Conservation (phyloP, 1,284 basidiomycete species). For the Malassezia arunalokei region DNA sequence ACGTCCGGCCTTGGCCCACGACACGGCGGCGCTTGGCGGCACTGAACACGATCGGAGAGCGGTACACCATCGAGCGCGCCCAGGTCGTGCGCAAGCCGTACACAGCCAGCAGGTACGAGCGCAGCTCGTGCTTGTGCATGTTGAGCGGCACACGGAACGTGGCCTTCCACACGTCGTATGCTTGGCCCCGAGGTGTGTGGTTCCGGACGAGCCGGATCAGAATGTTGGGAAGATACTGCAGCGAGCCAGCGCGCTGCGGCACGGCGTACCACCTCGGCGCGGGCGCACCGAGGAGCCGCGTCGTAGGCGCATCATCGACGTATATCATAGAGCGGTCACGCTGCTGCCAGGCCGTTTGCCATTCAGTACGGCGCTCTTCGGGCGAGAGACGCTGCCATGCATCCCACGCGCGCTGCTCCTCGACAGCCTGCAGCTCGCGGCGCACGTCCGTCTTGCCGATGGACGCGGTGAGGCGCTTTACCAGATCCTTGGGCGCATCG, state of each 20-base stretch:
- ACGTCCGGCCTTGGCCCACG: conserved; percentile 23
- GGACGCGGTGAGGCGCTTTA: conserved; percentile 11
- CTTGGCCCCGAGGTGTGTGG: conserved; percentile 60
- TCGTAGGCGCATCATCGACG: conserved; percentile 34
- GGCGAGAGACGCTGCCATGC: conserved; percentile 27
- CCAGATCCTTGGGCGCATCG: not conserved
- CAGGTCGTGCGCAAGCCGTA: conserved; percentile 73
- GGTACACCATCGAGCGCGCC: conserved; percentile 79
- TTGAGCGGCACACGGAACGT: conserved; percentile 74
- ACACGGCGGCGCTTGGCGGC: conserved; percentile 51
- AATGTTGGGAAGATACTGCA: conserved; percentile 78
- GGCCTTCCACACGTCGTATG: conserved; percentile 86
- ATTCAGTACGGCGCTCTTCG: conserved; percentile 23
- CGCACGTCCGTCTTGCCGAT: conserved; percentile 17
- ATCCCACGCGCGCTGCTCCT: conserved; percentile 29
- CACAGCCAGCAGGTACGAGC: conserved; percentile 67
- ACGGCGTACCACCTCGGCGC: conserved; percentile 33
- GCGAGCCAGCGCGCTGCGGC: conserved; percentile 53
- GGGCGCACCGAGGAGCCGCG: conserved; percentile 18
- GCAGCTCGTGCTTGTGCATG: conserved; percentile 80
- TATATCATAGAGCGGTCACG: conserved; percentile 39
- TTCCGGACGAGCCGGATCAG: conserved; percentile 73
- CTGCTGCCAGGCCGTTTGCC: conserved; percentile 30
- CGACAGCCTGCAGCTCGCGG: conserved; percentile 16
- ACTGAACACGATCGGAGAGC: conserved; percentile 25